phyloP scores from a whole-genome alignment of 306 rosid genomes.

The Castanospermum australe region DNA sequence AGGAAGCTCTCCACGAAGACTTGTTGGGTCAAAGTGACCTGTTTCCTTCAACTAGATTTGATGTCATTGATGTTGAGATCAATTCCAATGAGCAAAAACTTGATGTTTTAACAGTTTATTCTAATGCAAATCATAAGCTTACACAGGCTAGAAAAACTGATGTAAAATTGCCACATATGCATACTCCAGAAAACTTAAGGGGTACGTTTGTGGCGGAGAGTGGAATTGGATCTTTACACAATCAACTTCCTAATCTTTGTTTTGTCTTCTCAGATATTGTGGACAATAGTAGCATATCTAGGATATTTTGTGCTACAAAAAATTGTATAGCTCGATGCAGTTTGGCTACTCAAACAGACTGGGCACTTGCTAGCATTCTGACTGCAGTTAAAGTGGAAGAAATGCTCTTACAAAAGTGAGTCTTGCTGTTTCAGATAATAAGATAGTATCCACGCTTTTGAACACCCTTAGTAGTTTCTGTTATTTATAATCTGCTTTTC shows the following conservation, averaged over 20 bases:
- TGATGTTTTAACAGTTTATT: conserved; percentile 14
- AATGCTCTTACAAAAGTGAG: conserved; percentile 48
- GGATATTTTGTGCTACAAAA: conserved; percentile 42
- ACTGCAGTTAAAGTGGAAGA: conserved; percentile 52
- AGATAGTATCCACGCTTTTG: neutral
- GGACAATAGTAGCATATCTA: conserved; percentile 45
- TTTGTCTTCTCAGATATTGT: conserved; percentile 33
- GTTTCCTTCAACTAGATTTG: conserved; percentile 28
- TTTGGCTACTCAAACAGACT: conserved; percentile 46
- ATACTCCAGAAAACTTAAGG: conserved; percentile 30
- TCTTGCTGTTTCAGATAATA: conserved; percentile 5
- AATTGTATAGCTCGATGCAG: conserved; percentile 52
- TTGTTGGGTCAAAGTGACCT: conserved; percentile 21
- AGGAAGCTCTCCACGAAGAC: conserved; percentile 29
- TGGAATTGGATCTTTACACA: conserved; percentile 27
- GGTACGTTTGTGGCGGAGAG: conserved; percentile 17
- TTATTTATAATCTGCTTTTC: neutral
- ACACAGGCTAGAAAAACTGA: conserved; percentile 26
- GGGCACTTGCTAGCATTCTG: conserved; percentile 64
- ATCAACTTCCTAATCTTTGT: conserved; percentile 26
- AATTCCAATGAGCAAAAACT: conserved; percentile 33
- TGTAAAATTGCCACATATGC: conserved; percentile 26
- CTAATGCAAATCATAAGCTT: conserved; percentile 2
- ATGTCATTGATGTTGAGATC: conserved; percentile 40
- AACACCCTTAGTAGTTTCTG: neutral